Evolutionary conservation across 2,329 filamentous ascomycete species (phyloP), one percentile per base, ranked within the genome.

Genomic region (Monosporascus ibericus): DNA sequence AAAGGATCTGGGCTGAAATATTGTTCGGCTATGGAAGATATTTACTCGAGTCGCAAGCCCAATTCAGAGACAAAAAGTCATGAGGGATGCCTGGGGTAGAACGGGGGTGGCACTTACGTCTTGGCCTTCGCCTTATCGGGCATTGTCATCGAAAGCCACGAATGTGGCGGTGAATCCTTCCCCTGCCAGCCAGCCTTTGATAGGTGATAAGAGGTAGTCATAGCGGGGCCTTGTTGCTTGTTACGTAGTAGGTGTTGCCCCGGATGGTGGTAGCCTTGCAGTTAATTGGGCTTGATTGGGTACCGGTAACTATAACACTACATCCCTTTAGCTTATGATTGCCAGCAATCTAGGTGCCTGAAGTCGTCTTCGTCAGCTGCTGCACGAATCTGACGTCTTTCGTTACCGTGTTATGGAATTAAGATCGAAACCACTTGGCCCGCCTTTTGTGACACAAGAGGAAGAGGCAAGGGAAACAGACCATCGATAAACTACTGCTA

Each of bases 271-370:
- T 14, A 34, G 30, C 30, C 30, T 34, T 34, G 30, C 30, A 34
- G 30, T 34, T 14, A 34, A 34, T 34, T 34, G 11, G 30, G 30
- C 30, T 34, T 34, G 30, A 34, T 34, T 34, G 30, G 30, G 30
- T 34, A 34, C 30, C 30, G 30, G 30, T 14, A 34, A 34, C 9
- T 11, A 14, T 34, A 14, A 5, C 30, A 5, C 42, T 48, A 37
- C 14, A 11, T 50, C 51, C 50, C 4, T 34, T 34, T 34, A 14
- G 30, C 30, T 34, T 34, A 11, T 34, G 30, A 34, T 14, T 34
- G 30, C 30, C 30, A 2, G 30, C 4, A 34, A 58, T 58, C 40
- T 44, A 52, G 57, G n/a, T 57, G 57, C 57, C 55, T 58, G 48
- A 49, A 48, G 4, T 48, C 42, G 55, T 47, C 42, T 53, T 34